Conservation (phyloP, 208 protist genomes). For the Trypanosoma mega region DNA sequence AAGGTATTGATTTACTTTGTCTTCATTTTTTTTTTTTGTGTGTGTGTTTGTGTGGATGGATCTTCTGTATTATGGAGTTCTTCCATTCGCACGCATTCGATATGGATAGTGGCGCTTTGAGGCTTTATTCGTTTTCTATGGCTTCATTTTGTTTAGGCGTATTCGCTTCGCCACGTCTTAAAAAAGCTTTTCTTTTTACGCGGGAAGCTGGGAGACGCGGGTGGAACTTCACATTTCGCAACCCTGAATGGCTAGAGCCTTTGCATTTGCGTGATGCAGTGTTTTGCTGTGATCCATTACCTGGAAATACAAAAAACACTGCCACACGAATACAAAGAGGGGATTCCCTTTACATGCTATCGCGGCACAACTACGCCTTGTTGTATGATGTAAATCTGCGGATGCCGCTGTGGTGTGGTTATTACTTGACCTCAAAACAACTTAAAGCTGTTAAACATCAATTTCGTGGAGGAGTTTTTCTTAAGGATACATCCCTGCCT, state of each 20-base stretch:
- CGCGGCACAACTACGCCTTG: constrained; percentile 38
- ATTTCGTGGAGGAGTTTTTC: constrained; percentile 26
- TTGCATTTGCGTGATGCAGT: background rate
- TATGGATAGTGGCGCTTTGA: no score
- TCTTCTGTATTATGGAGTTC: no score
- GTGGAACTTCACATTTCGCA: constrained; percentile 4
- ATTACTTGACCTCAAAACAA: constrained; percentile 30
- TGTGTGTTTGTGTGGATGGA: no score
- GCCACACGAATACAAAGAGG: background rate
- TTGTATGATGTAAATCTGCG: constrained; percentile 43
- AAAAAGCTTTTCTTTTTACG: background rate
- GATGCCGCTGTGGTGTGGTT: constrained; percentile 50
- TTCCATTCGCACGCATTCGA: no score
- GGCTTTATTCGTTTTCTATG: no score
- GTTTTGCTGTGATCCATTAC: background rate
- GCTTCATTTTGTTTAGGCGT: background rate
- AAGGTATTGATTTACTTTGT: no score
- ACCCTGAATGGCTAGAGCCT: constrained; percentile 8
- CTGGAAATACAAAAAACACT: background rate
- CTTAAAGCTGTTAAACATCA: constrained; percentile 30
- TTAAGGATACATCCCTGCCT: constrained; percentile 40
- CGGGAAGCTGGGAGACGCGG: background rate
- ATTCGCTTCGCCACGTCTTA: background rate
- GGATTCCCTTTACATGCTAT: constrained; percentile 25
- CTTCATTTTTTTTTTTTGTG: no score